These are phyloP conservation scores for Metroxylon sagu DNA, from an alignment of 176 grass and related monocot species.

Conservation along the genomic window DNA sequence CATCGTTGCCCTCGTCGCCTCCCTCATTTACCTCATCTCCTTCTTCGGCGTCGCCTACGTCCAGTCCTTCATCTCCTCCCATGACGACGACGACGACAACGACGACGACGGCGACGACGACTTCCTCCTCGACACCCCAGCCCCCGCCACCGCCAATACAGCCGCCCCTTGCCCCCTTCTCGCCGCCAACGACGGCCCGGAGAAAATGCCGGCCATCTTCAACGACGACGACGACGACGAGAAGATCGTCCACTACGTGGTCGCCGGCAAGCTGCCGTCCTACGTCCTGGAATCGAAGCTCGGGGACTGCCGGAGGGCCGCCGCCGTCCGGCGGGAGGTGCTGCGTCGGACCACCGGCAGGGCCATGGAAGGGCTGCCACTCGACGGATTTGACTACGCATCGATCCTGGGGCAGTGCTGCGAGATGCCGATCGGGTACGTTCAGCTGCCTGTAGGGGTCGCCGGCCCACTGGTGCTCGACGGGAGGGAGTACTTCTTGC, in stretches of 20 bases:
- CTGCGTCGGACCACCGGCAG: conserved; percentile 3
- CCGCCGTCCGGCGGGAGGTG: conserved; percentile 9
- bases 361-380: neutral
- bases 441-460: conserved; percentile 14
- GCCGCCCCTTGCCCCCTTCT: neutral
- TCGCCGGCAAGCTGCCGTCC: conserved; percentile 2
- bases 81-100: conserved; percentile 2
- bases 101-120: too few relatives aligned
- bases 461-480: conserved; percentile 2
- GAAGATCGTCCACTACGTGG: conserved; percentile 5
- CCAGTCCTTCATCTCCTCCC: neutral
- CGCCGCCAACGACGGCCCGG: neutral
- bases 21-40: conserved; percentile 11
- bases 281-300: conserved; percentile 7
- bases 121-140: neutral
- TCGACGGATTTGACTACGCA: conserved; percentile 8
- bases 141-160: neutral
- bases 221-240: neutral
- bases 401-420: conserved; percentile 10
- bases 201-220: neutral
- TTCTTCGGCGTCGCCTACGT: conserved; percentile 16
- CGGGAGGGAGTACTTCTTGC: conserved; percentile 5
- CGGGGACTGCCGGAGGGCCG: conserved; percentile 9
- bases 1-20: conserved; percentile 11
- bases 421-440: conserved; percentile 11